These are phyloP conservation scores for Carex myosuroides DNA, from an alignment of 176 grass and related monocot genomes.

Conservation along the genomic window DNA sequence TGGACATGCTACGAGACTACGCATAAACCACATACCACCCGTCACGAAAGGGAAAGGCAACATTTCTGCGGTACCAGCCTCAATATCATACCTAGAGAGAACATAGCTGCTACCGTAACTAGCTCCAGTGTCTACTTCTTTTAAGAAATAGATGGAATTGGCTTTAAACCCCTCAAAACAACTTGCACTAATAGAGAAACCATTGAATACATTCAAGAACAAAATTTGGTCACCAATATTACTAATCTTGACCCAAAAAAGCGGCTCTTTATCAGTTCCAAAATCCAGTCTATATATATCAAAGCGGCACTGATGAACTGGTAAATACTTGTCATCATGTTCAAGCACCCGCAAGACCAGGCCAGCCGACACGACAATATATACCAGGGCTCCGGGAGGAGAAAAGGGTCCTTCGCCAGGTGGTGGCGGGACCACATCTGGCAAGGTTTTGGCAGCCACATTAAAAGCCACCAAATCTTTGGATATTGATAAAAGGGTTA, in stretches of 20 bases:
- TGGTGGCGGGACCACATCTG: not conserved
- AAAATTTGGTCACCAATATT: not conserved
- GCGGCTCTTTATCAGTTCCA: not conserved
- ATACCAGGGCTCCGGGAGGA: not conserved
- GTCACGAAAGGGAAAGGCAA: not conserved
- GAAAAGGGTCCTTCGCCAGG: conserved; percentile 3
- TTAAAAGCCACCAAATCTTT: not conserved
- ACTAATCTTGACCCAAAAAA: conserved; percentile 9
- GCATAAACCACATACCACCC: not conserved
- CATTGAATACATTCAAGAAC: not conserved
- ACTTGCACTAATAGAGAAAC: conserved; percentile 1
- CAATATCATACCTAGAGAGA: not conserved
- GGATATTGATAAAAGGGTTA: not conserved
- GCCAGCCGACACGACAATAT: not conserved
- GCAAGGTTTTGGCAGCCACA: not conserved
- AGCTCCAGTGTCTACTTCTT: not conserved
- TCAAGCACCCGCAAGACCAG: conserved; percentile 1
- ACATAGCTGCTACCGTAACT: not conserved
- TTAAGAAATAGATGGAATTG: conserved; percentile 5
- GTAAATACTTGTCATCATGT: conserved; percentile 2
- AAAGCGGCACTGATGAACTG: not conserved
- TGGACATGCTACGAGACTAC: not conserved
- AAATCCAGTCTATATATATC: conserved; percentile 14
- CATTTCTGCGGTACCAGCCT: not conserved
- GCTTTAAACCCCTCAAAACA: not conserved